A percentile compares a stretch with the other conserved stretches of the same genome.
phyloP scores from a whole-genome alignment of 2,329 filamentous ascomycete genomes.

The Cladosporium sp. region DNA sequence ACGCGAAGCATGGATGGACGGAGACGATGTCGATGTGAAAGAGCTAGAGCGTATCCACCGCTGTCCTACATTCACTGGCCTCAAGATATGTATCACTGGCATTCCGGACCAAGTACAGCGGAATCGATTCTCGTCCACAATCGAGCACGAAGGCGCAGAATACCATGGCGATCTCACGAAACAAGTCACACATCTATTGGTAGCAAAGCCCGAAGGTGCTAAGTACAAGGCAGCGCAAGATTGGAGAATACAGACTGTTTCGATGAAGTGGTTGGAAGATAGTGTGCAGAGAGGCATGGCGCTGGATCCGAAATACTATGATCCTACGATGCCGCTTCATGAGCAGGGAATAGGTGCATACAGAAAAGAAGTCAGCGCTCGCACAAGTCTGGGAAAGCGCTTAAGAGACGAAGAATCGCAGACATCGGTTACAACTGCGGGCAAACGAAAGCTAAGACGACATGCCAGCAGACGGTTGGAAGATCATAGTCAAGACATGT shows the following conservation, averaged over 20 bases:
- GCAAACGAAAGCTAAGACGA: constrained; percentile 77
- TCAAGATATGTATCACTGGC: constrained; percentile 66
- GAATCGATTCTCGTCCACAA: constrained; percentile 56
- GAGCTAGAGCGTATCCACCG: constrained; percentile 64
- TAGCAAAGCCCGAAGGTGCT: constrained; percentile 70
- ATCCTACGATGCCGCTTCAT: constrained; percentile 64
- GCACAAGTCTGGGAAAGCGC: constrained; percentile 55
- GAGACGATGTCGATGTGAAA: constrained; percentile 67
- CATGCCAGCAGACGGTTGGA: constrained; percentile 80
- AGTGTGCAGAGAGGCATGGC: constrained; percentile 84
- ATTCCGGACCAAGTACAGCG: constrained; percentile 65
- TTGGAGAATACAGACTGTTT: constrained; percentile 78
- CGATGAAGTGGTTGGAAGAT: constrained; percentile 79
- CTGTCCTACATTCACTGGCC: constrained; percentile 58
- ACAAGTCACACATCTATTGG: constrained; percentile 81
- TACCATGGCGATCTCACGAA: constrained; percentile 87
- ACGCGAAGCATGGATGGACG: constrained; percentile 73
- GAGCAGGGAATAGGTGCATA: constrained; percentile 75
- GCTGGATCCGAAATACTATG: constrained; percentile 78
- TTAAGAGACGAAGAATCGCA: constrained; percentile 44
- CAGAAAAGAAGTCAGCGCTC: constrained; percentile 43
- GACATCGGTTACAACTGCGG: constrained; percentile 30
- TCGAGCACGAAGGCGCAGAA: constrained; percentile 63
- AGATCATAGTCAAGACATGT: constrained; percentile 77
- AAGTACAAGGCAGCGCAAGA: constrained; percentile 85